A percentile compares a stretch with the other conserved stretches of the same genome.
These are phyloP conservation scores for Saccharum officinarum DNA, from an alignment of 176 grass and related monocot genomes.

Conservation along the genomic window DNA sequence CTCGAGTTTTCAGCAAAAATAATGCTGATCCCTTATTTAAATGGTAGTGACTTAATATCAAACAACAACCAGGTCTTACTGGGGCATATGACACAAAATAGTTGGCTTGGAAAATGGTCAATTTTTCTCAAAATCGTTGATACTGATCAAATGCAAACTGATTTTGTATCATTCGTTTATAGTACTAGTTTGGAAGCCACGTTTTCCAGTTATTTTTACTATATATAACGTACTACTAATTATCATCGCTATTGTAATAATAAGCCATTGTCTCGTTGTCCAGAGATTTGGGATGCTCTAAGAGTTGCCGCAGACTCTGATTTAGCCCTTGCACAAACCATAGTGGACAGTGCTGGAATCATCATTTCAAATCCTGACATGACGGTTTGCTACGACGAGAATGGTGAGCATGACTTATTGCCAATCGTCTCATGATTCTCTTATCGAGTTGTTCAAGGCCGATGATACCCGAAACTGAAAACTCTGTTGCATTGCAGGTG, in stretches of 20 bases:
- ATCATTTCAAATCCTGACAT: constrained; percentile 80
- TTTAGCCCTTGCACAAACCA: constrained; percentile 75
- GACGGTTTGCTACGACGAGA: constrained; percentile 86
- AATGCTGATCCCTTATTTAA: not conserved
- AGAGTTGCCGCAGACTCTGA: constrained; percentile 74
- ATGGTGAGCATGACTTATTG: constrained; percentile 47
- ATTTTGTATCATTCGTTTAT: not conserved
- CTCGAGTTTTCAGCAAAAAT: not conserved
- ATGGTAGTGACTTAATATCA: not conserved
- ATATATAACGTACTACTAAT: not conserved
- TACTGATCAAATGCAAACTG: not conserved
- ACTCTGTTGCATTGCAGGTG: constrained; percentile 63
- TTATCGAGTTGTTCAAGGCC: not conserved
- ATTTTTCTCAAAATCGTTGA: not conserved
- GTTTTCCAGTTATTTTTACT: not conserved
- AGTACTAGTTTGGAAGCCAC: not conserved
- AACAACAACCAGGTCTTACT: not conserved
- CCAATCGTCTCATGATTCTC: not conserved
- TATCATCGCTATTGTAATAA: constrained; percentile 21
- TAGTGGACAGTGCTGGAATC: constrained; percentile 89
- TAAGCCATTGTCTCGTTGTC: not conserved
- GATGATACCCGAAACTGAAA: not conserved
- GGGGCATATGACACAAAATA: not conserved
- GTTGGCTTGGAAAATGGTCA: not conserved
- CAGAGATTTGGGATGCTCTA: constrained; percentile 99